Conservation (phyloP, 257 asterid species). For the Fraxinus americana region DNA sequence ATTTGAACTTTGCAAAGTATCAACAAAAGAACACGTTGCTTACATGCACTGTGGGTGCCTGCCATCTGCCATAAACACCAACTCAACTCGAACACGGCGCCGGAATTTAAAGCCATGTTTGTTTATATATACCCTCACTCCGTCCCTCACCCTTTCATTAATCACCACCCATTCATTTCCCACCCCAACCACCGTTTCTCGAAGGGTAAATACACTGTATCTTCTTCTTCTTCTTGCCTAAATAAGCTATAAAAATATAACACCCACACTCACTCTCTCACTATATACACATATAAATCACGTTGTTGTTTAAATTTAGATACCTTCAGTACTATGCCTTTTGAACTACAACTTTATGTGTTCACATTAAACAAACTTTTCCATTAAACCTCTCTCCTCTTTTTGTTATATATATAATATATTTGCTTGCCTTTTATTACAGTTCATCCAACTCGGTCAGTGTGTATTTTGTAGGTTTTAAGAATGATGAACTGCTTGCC, state of each 20-base stretch:
- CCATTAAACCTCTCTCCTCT: background rate
- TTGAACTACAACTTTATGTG: background rate
- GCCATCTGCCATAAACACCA: slow-evolving; percentile 13
- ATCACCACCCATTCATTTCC: background rate
- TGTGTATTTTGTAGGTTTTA: background rate
- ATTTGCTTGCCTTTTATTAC: background rate
- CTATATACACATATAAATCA: background rate
- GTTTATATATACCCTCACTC: background rate
- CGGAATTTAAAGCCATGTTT: slow-evolving; percentile 26
- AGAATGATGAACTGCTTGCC: slow-evolving; percentile 47
- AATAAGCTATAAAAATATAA: slow-evolving; percentile 1
- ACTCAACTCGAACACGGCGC: slow-evolving; percentile 47
- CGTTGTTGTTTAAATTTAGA: background rate
- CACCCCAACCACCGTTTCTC: background rate
- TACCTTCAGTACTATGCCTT: background rate
- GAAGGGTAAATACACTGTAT: background rate
- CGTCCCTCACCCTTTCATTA: no score
- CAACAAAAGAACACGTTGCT: background rate
- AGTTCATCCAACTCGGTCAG: background rate
- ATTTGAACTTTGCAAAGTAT: background rate
- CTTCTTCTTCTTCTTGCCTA: background rate
- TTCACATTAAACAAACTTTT: background rate
- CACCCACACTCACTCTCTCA: background rate
- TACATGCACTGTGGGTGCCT: background rate
- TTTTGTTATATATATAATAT: background rate